Evolutionary conservation across 2,329 filamentous ascomycete species (phyloP), one percentile per base, ranked within the genome.

Genomic region (Diaporthe vaccinii): DNA sequence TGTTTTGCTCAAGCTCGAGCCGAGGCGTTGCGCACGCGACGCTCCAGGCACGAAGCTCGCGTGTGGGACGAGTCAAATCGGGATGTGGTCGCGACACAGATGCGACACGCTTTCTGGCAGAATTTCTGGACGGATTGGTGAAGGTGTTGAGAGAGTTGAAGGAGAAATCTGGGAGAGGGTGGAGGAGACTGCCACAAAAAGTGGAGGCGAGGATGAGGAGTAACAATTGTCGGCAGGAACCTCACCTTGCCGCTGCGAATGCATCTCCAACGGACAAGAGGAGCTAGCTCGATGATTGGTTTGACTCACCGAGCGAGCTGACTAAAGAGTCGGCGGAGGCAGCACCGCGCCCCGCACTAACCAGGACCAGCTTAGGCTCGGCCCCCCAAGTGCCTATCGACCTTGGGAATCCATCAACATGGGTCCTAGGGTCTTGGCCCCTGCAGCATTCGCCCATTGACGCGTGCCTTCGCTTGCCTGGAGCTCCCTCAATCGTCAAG

Each of bases 401-500:
- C 46, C 44, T 44, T 28, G 44, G n/a, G 58, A 34, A 44, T 39
- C 65, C 46, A 55, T 69, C 49, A 69, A 41, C 49, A 69, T 65
- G 59, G 59, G 59, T 65, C 65, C 65, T 20, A 17, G 67, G 36
- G 22, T 34, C 36, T 46, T 20, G 44, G 55, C 39, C 41, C 36
- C 72, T 57, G 59, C 49, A 62, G 49, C 46, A 20, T 4, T 39
- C 46, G 65, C 46, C 53, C 73, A 70, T 73, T 75, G 75, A 82
- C 80, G 81, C 80, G 80, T 82, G 72, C 74, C 78, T 78, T 74
- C 79, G 79, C 79, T 82, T 87, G 86, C 86, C 86, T 87, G 82
- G 85, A 87, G 85, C 85, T 86, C 82, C 78, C 36, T 73, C 44
- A 28, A 51, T 67, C 49, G 61, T 68, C 72, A 74, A 75, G 75